Base-by-base conservation (phyloP, 768 basidiomycete species). In the Xerocomellus amylosporus region DNA sequence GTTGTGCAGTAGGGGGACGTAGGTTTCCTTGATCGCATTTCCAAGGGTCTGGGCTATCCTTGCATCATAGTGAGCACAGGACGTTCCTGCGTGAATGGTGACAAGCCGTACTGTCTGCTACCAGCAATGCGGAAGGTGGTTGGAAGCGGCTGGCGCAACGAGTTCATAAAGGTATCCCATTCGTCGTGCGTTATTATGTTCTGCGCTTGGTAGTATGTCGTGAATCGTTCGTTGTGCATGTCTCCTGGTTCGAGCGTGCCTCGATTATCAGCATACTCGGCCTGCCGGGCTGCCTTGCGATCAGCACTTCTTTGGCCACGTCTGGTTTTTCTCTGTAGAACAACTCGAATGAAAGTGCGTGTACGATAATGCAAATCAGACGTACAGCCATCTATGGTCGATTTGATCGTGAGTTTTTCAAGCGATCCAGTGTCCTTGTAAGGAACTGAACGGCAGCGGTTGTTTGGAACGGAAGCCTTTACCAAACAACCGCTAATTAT, bases 101-200 rank as follows among this genome's bases (percentile, higher is more conserved):
- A 49, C 50, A 36, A 39, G n/a, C 60, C 77, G 53, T 68, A 95
- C 95, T 88, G 81, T 68, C 93, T 79, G 59, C 87, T 92, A 0
- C 93, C 92, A 0, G 93, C 87, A 17, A 99, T 86, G 38, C 97
- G 80, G 71, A 99, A 99, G 0, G 95, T 97, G 1, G 93, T 96
- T 4, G 97, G 97, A 38, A 98, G 75, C 36, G 90, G 89, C 26
- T 75, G 75, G 40, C 82, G 79, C 53, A 96, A 68, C 1, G 80
- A 69, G 6, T 81, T 77, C 59, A 93, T 71, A 55, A 98, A 88
- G 1, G 59, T 45, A 0, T 84, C 79, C 91, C 93, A 98, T 68
- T 98, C 91, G 2, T 83, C 80, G 0, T 86, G 84, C 1, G 84
- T 74, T 5, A 97, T 72, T 42, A 96, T 84, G 14, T 80, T 77